Evolutionary conservation across 805 yeast genomes (phyloP), one percentile per base, ranked within the genome.

Genomic region (Kluyveromyces dobzhanskii): DNA sequence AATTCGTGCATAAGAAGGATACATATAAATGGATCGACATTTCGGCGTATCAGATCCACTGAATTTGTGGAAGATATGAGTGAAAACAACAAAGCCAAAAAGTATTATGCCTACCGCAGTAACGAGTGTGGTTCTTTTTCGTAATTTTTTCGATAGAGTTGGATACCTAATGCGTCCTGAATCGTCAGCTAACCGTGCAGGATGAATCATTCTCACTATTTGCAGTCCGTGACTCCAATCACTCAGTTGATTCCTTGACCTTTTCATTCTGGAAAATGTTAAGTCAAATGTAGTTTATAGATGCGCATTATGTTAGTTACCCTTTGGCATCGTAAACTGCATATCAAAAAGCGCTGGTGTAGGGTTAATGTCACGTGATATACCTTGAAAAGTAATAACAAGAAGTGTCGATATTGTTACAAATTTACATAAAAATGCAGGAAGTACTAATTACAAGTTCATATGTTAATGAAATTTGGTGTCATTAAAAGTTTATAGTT

Each of bases 1-100:
- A 29, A 87, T 71, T 46, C 79, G 69, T 9, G 90, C 88, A 52
- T 85, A 87, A 1, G 88, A 76, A 2, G 95, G 95, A 35, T 71
- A 75, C 95, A 87, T 87, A 55, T 70, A 80, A 5, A 85, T 79
- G 43, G 78, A 64, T 29, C 78, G 64, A 56, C 97, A 87, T 33
- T 67, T 61, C 1, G 73, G 69, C 0, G 62, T 41, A 52, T 75
- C 78, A 2, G 77, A 67, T 2, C 76, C 78, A 4, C 51, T 50
- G 10, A 62, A 56, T 6, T 42, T 31, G 27, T 43, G 46, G 7
- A 40, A 31, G 3, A 46, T 7, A n/a, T 47, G 42, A 2, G 46
- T 17, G 8, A 37, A 33, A 2, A 45, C 28, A 3, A 48, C 23
- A 17, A 48, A n/a, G 4, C 45, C 7, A n/a, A 47, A 38, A 4